Evolutionary conservation across 345 rosid genomes (phyloP).

Genomic region (Eutrema japonicum): DNA sequence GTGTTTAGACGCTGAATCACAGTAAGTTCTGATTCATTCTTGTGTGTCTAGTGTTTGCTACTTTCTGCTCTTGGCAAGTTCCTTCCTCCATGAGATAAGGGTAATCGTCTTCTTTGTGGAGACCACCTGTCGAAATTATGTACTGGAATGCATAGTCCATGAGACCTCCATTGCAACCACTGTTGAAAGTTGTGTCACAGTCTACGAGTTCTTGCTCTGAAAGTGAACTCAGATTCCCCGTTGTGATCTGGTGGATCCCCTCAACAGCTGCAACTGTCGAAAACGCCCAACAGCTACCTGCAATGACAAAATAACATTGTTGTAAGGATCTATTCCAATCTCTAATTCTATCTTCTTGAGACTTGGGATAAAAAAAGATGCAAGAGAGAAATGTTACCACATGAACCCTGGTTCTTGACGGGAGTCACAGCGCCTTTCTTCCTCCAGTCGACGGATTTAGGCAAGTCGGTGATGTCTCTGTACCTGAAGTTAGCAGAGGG

Average conservation of each 20-base stretch:
- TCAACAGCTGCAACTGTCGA: conserved; percentile 89
- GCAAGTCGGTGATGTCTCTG: conserved; percentile 51
- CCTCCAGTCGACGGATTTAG: conserved; percentile 82
- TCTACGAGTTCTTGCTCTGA: conserved; percentile 94
- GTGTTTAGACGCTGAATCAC: not conserved
- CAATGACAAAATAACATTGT: not conserved
- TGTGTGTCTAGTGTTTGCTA: conserved; percentile 34
- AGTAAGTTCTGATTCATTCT: not conserved
- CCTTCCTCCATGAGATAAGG: conserved; percentile 69
- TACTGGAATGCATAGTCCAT: conserved; percentile 86
- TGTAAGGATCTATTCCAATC: not conserved
- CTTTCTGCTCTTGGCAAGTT: conserved; percentile 65
- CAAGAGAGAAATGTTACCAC: conserved; percentile 51
- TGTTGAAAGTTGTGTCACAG: conserved; percentile 65
- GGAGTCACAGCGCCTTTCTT: conserved; percentile 77
- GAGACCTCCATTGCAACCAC: conserved; percentile 89
- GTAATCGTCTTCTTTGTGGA: conserved; percentile 78
- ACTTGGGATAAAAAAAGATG: conserved; percentile 15
- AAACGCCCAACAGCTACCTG: conserved; percentile 98
- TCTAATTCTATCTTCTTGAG: conserved; percentile 30
- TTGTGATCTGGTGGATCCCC: conserved; percentile 80
- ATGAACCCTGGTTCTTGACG: conserved; percentile 85
- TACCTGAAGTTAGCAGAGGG: conserved; percentile 49
- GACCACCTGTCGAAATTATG: conserved; percentile 73
- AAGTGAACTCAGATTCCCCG: conserved; percentile 63